Evolutionary conservation across 1,284 basidiomycete genomes (phyloP), one percentile per base, ranked within the genome.

Genomic region (Ceratobasidium sp.): DNA sequence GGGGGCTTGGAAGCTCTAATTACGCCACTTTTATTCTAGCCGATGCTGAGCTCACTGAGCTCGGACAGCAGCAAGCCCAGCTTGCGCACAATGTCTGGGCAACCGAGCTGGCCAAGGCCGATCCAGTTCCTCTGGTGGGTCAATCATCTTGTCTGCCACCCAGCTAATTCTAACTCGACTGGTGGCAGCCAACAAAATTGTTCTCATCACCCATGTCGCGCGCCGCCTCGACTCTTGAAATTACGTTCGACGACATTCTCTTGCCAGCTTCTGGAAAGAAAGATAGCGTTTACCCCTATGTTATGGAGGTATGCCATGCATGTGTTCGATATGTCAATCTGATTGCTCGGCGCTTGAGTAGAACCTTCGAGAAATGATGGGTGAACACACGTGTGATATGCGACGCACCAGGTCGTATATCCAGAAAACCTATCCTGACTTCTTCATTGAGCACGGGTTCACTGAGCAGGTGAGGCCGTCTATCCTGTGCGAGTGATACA

Each of bases 121-220:
- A 80, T 11, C 87, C 85, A 1, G 84, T 55, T n/a, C 90, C 90
- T 0, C 78, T 90, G 4, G 49, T 54, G 26, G 11, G 49, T 55
- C 23, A 32, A 47, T 4, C 32, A 9, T 28, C 58, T 55, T 32
- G 13, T 32, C 3, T 32, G 13, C 11, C 13, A n/a, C 13, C 1
- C 5, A 23, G 14, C n/a, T 21, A 23, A 23, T 21, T 14, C n/a
- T 30, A 18, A 16, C 47, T 16, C 32, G n/a, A 23, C 38, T 55
- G 50, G 16, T 55, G n/a, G n/a, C 16, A 67, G 64, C 91, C 91
- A 1, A 81, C 86, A 70, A 84, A 79, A 57, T 84, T 90, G 69
- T 94, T 90, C 78, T 87, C 86, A 57, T 92, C 91, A 70, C 94
- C 94, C 0, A 81, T 95, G 67, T 88, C 86, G 7, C 85, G 94